Base-by-base conservation (phyloP, 805 yeast genomes). In the Kurtzmaniella cleridarum region DNA sequence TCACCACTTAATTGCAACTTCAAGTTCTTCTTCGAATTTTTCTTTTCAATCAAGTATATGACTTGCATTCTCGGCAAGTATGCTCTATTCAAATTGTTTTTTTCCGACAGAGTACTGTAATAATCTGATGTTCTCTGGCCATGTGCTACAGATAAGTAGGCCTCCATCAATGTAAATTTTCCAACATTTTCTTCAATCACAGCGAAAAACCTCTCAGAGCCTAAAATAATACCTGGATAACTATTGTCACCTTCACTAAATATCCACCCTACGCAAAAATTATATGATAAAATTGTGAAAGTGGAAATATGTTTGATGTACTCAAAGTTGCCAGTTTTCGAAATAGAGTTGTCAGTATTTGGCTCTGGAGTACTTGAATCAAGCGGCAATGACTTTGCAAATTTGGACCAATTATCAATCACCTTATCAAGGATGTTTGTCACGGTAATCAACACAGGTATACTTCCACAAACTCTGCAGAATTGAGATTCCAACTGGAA, bases 181-280 rank as follows among this genome's bases (percentile, higher is more conserved):
- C 95, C 95, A 30, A 76, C 59, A 7, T 66, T 67, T 13, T 75
- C 73, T 34, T 79, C 81, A 16, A 81, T 72, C 0, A 79, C 75
- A 1, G 87, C 78, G 44, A 80, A 84, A 15, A 87, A 75, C 13
- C 80, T 64, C 46, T 85, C 87, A 40, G 84, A 86, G 0, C 97
- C 97, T 24, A 79, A 44, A 29, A 84, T 79, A n/a, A 87, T 52
- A 9, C 96, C 96, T 0, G 88, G 88, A 38, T 64, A 69, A 24
- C 60, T 64, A 16, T 69, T 70, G 2, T 52, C 43, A 1, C 56
- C 53, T 4, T 56, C 57, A n/a, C 75, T 79, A 53, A 83, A 84
- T 3, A 84, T 54, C 89, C 95, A 87, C 0, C 96, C 95, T 27
- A 84, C 42, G 44, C 95, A 84, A 42, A 84, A 67, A 45, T 82